Evolutionary conservation across 2,329 filamentous ascomycete species (phyloP).

Genomic region (Mycosphaerella arachidis): DNA sequence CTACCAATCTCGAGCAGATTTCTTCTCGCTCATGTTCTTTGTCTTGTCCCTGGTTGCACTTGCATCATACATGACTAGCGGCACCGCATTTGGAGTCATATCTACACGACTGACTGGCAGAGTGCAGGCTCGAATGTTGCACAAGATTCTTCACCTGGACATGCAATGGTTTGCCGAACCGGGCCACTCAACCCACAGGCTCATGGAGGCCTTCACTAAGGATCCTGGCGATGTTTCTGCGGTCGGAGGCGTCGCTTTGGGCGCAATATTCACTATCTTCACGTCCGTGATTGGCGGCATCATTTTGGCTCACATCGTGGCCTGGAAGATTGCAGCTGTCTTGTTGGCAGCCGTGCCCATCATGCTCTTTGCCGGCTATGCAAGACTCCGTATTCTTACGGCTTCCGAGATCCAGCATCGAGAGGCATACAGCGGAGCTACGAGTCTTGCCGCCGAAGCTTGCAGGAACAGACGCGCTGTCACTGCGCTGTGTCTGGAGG

Average conservation of each 20-base stretch:
- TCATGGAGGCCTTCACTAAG: slow-evolving; percentile 46
- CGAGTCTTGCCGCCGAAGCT: slow-evolving; percentile 63
- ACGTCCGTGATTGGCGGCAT: slow-evolving; percentile 47
- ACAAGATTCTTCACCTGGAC: slow-evolving; percentile 53
- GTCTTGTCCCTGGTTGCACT: slow-evolving; percentile 50
- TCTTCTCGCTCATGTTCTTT: slow-evolving; percentile 51
- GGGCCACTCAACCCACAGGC: slow-evolving; percentile 40
- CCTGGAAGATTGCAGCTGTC: slow-evolving; percentile 50
- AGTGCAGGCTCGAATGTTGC: slow-evolving; percentile 44
- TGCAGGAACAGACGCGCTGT: slow-evolving; percentile 62
- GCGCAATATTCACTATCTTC: slow-evolving; percentile 47
- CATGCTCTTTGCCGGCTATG: slow-evolving; percentile 44
- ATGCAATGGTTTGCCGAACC: slow-evolving; percentile 47
- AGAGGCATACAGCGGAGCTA: slow-evolving; percentile 59
- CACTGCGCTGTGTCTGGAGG: slow-evolving; percentile 41
- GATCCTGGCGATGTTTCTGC: slow-evolving; percentile 48
- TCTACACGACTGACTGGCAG: slow-evolving; percentile 44
- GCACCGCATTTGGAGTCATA: slow-evolving; percentile 47
- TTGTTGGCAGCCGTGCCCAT: slow-evolving; percentile 47
- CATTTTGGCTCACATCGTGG: slow-evolving; percentile 45
- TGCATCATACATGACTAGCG: slow-evolving; percentile 40
- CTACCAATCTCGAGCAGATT: slow-evolving; percentile 28
- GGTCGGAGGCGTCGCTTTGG: slow-evolving; percentile 47
- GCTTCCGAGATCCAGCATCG: slow-evolving; percentile 61
- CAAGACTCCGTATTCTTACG: slow-evolving; percentile 47